These are phyloP conservation scores for Colletotrichum cordylinicola DNA, from an alignment of 2,329 filamentous ascomycete species.

Conservation along the genomic window DNA sequence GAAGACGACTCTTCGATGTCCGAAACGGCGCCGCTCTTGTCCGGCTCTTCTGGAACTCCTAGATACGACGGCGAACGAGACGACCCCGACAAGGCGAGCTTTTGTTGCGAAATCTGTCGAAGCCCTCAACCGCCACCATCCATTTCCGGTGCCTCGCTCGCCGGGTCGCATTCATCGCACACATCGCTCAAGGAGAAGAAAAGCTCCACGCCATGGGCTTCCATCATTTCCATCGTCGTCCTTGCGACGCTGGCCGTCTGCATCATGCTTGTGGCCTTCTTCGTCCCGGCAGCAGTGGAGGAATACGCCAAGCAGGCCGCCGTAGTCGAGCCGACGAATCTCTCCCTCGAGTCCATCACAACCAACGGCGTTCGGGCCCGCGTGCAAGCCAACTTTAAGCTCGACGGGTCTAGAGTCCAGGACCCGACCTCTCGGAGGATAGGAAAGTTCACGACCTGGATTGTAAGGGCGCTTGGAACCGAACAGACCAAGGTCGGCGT, in stretches of 20 bases:
- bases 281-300: conserved; percentile 80
- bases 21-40: conserved; percentile 61
- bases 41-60: conserved; percentile 38
- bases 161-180: conserved; percentile 17
- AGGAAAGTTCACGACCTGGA: conserved; percentile 79
- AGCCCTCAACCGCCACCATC: conserved; percentile 20
- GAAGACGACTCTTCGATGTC: conserved; percentile 27
- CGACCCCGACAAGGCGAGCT: conserved; percentile 25
- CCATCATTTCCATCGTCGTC: conserved; percentile 72
- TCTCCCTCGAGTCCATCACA: conserved; percentile 88
- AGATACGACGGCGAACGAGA: conserved; percentile 44
- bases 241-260: conserved; percentile 67
- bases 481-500: conserved; percentile 76
- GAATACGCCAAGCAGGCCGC: conserved; percentile 86
- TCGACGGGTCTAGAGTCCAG: conserved; percentile 79
- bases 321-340: conserved; percentile 80
- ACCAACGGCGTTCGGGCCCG: conserved; percentile 77
- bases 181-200: conserved; percentile 31
- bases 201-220: conserved; percentile 72
- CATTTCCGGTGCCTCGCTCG: conserved; percentile 13
- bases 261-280: conserved; percentile 81
- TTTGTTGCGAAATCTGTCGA: conserved; percentile 4
- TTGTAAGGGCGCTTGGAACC: conserved; percentile 78
- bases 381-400: conserved; percentile 79
- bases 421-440: conserved; percentile 75